phyloP scores from a whole-genome alignment of 306 rosid genomes.

The Prunus mira region DNA sequence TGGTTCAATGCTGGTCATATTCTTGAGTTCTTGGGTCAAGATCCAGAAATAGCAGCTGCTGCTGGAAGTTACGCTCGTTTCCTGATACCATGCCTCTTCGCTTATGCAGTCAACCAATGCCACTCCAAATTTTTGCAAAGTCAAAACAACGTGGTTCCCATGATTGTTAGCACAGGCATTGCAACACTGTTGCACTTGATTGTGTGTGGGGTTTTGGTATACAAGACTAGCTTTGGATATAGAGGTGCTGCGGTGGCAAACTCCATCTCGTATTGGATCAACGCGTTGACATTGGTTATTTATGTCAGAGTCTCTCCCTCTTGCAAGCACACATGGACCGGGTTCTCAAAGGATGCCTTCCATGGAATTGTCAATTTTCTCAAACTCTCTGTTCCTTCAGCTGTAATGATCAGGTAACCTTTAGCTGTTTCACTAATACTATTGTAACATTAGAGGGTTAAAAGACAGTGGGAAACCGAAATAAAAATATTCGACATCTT shows the following conservation, averaged over 20 bases:
- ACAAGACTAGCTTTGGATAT: slow-evolving; percentile 29
- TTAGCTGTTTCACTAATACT: not conserved
- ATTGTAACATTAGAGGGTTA: too few relatives aligned
- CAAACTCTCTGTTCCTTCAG: slow-evolving; percentile 33
- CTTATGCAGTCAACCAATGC: slow-evolving; percentile 33
- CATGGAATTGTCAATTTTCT: slow-evolving; percentile 22
- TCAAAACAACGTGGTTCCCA: slow-evolving; percentile 34
- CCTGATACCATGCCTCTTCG: slow-evolving; percentile 33
- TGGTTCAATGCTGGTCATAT: slow-evolving; percentile 35
- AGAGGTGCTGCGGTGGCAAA: slow-evolving; percentile 38
- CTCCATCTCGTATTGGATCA: slow-evolving; percentile 34
- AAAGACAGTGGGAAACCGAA: too few relatives aligned
- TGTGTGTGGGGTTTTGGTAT: slow-evolving; percentile 32
- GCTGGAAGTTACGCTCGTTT: slow-evolving; percentile 35
- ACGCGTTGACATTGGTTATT: slow-evolving; percentile 15
- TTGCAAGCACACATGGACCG: slow-evolving; percentile 36
- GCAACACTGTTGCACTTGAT: slow-evolving; percentile 21
- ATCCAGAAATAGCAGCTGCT: slow-evolving; percentile 32
- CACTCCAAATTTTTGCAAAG: slow-evolving; percentile 32
- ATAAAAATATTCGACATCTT: too few relatives aligned
- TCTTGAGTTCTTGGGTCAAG: slow-evolving; percentile 32
- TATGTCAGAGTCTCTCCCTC: slow-evolving; percentile 37
- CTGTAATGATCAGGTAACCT: slow-evolving; percentile 21
- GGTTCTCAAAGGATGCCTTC: slow-evolving; percentile 39
- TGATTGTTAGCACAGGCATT: slow-evolving; percentile 21